These are phyloP conservation scores for Plectosphaerella cucumerina DNA, from an alignment of 2,329 filamentous ascomycete genomes.

Conservation along the genomic window DNA sequence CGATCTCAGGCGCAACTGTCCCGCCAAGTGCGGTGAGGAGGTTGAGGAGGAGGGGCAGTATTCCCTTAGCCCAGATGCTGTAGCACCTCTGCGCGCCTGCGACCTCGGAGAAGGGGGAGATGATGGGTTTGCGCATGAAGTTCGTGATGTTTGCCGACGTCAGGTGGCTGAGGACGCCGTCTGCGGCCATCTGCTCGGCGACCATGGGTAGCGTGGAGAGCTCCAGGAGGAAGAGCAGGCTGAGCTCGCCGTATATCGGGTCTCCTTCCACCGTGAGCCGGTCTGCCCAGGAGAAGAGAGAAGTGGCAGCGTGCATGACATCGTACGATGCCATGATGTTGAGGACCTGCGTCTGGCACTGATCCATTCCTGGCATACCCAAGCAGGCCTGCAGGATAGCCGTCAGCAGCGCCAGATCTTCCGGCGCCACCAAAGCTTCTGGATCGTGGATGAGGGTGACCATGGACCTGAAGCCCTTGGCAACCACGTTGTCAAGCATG, in stretches of 20 bases:
- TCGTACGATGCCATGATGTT: constrained; percentile 67
- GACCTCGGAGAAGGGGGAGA: constrained; percentile 75
- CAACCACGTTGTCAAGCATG: constrained; percentile 74
- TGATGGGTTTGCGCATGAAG: constrained; percentile 66
- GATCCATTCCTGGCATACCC: constrained; percentile 70
- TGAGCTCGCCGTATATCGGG: constrained; percentile 90
- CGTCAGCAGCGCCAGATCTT: constrained; percentile 82
- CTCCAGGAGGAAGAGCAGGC: constrained; percentile 81
- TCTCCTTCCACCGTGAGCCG: constrained; percentile 73
- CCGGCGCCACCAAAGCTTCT: constrained; percentile 59
- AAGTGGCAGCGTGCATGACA: constrained; percentile 74
- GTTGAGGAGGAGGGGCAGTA: constrained; percentile 86
- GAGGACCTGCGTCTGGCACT: constrained; percentile 66
- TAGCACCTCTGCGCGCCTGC: constrained; percentile 70
- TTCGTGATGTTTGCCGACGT: constrained; percentile 74
- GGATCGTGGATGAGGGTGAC: constrained; percentile 79
- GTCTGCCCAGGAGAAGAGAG: constrained; percentile 92
- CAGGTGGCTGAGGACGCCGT: constrained; percentile 76
- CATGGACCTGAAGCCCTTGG: constrained; percentile 75
- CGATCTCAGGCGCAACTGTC: constrained; percentile 78
- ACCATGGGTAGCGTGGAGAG: constrained; percentile 76
- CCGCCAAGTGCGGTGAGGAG: constrained; percentile 77
- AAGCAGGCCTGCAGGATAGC: constrained; percentile 84
- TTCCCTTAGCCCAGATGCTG: constrained; percentile 82
- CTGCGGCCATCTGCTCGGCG: constrained; percentile 85